Evolutionary conservation across 2,329 filamentous ascomycete species (phyloP).

Genomic region (Claviceps sp.): DNA sequence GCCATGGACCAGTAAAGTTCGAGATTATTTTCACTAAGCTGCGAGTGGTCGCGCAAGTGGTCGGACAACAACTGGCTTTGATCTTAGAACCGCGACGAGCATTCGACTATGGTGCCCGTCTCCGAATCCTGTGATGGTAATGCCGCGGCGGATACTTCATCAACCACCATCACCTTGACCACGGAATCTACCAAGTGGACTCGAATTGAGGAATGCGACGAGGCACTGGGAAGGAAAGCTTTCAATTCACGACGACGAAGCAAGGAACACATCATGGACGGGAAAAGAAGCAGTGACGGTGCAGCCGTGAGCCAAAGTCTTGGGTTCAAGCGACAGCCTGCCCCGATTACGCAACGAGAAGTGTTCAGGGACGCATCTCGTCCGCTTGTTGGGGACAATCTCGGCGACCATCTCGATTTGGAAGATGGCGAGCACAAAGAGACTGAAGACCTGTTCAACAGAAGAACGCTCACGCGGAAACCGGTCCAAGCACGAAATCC

Average conservation of each 20-base stretch:
- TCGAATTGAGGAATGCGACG: background rate
- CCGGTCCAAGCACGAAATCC: background rate
- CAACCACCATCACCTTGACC: background rate
- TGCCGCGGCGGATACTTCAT: background rate
- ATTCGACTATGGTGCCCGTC: constrained; percentile 1
- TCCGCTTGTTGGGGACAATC: background rate
- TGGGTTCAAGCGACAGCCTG: background rate
- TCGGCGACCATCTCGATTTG: background rate
- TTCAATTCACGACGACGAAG: background rate
- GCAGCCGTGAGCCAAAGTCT: background rate
- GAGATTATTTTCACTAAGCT: background rate
- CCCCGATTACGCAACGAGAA: background rate
- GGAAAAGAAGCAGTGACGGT: background rate
- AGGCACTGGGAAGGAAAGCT: background rate
- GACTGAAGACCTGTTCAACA: background rate
- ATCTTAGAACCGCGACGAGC: background rate
- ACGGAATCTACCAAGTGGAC: constrained; percentile 3
- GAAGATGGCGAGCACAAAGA: background rate
- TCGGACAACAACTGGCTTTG: background rate
- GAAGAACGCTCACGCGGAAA: background rate
- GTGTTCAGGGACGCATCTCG: background rate
- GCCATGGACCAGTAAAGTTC: background rate
- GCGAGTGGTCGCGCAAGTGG: background rate
- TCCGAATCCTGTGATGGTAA: background rate
- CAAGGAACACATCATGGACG: background rate